These are phyloP conservation scores for Erythrophleum fordii DNA, from an alignment of 306 rosid genomes.

Conservation along the genomic window DNA sequence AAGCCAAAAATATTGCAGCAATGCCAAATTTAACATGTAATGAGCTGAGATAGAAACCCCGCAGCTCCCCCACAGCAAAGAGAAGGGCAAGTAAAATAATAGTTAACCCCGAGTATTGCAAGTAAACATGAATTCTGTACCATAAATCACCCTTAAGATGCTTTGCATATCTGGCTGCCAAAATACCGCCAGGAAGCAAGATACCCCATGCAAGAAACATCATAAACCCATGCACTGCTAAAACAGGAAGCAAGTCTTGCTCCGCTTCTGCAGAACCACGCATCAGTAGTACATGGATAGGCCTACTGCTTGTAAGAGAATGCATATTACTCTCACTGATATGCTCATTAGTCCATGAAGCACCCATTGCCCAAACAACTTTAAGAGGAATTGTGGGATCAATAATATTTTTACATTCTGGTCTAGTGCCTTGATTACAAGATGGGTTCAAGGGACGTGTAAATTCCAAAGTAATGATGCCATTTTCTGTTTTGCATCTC, in stretches of 20 bases:
- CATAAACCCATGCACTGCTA: conserved; percentile 95
- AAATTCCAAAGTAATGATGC: conserved; percentile 81
- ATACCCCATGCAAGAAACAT: conserved; percentile 97
- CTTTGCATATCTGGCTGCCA: conserved; percentile 88
- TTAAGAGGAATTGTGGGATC: conserved; percentile 88
- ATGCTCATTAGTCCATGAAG: conserved; percentile 66
- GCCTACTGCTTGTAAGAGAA: conserved; percentile 76
- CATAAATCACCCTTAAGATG: conserved; percentile 93
- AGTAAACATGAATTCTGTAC: conserved; percentile 88
- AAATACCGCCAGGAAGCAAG: conserved; percentile 84
- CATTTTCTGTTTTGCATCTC: conserved; percentile 83
- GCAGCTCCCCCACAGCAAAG: conserved; percentile 92
- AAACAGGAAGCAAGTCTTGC: conserved; percentile 86
- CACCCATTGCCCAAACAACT: conserved; percentile 96
- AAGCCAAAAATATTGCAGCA: conserved; percentile 68
- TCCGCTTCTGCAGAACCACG: conserved; percentile 96
- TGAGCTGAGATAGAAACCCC: conserved; percentile 75
- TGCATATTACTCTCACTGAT: conserved; percentile 83
- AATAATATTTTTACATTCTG: conserved; percentile 78
- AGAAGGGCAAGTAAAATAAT: conserved; percentile 82
- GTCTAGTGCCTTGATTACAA: conserved; percentile 54
- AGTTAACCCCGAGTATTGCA: conserved; percentile 89
- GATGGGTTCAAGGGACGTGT: conserved; percentile 84
- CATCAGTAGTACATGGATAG: conserved; percentile 66
- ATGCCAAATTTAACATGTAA: conserved; percentile 80